Base-by-base conservation (phyloP, 768 basidiomycete genomes). In the Xerocomellus amylosporus region DNA sequence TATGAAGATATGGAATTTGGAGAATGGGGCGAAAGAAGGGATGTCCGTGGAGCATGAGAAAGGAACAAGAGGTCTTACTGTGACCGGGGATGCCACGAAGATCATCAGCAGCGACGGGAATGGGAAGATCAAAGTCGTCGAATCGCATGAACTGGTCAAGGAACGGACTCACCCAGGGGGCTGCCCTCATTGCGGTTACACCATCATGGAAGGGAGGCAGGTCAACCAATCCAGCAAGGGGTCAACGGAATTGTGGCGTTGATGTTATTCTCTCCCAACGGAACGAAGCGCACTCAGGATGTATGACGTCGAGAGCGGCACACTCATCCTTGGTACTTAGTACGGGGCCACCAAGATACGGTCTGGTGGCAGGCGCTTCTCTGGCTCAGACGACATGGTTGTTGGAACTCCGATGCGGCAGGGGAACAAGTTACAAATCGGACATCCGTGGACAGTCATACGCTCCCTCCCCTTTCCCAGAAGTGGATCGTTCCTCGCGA, bases 1-100 rank as follows among this genome's bases (percentile, higher is more conserved):
- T 9, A 10, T 49, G 2, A 37, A 8, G 12, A 3, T 55, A 5
- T 61, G 53, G 56, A 28, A 58, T 37, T 20, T 58, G 17, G 50
- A 51, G 26, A 46, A 15, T 17, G 55, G 59, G 4, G 8, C 31
- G 15, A 50, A 58, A 39, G 53, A 33, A 33, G 60, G 49, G 37
- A 22, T 6, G 3, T 22, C 37, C 1, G 52, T 51, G 42, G 4
- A 31, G 17, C 37, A 45, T 10, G 17, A 4, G 9, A 9, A 3
- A 0, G 24, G 14, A 22, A 30, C 24, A 28, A 1, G 1, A 2
- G 13, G 15, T 10, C 30, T 42, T 34, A 53, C 49, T 7, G 48
- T 55, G 17, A 58, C 53, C 0, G 17, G 15, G 4, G 47, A 60
- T 24, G 51, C 49, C 2, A 46, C 8, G 0, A 52, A 45, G 42